phyloP scores from a whole-genome alignment of 2,329 filamentous ascomycete species.

The Fusarium veterinarium region DNA sequence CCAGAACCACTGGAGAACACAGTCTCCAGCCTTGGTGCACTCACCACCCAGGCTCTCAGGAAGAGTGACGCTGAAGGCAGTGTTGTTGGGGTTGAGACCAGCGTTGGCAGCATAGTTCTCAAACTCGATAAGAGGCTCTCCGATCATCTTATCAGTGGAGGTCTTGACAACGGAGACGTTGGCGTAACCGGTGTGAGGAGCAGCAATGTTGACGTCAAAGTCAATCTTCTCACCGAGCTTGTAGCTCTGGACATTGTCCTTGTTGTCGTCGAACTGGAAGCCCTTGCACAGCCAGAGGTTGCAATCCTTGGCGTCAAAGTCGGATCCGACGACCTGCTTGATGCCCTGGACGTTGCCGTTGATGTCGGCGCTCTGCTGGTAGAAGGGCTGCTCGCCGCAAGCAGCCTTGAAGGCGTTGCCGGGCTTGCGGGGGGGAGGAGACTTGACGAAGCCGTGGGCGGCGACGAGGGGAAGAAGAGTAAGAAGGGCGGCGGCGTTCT shows the following conservation, averaged over 20 bases:
- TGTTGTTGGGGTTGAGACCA: constrained; percentile 55
- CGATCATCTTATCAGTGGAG: constrained; percentile 63
- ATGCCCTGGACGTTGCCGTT: constrained; percentile 55
- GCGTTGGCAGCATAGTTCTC: constrained; percentile 64
- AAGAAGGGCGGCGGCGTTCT: constrained; percentile 39
- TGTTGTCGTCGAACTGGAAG: constrained; percentile 59
- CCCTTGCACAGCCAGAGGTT: constrained; percentile 61
- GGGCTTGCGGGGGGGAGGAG: constrained; percentile 54
- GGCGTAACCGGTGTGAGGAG: constrained; percentile 58
- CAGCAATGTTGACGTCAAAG: constrained; percentile 55
- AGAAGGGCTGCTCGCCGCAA: constrained; percentile 56
- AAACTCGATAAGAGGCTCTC: constrained; percentile 64
- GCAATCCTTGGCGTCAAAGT: constrained; percentile 46
- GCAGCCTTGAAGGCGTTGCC: constrained; percentile 57
- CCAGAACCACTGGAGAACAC: constrained; percentile 73
- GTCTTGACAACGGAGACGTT: constrained; percentile 70
- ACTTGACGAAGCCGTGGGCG: constrained; percentile 58
- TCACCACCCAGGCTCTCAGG: constrained; percentile 57
- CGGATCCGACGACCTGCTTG: constrained; percentile 46
- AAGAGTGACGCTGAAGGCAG: constrained; percentile 66
- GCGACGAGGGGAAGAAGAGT: constrained; percentile 49
- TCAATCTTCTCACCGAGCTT: constrained; percentile 56
- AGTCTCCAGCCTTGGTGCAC: constrained; percentile 61
- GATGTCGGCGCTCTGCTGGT: constrained; percentile 49
- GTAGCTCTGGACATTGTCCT: constrained; percentile 56